Evolutionary conservation across 139 green algal species (phyloP).

Genomic region (Chlamydomonas asymmetrica): DNA sequence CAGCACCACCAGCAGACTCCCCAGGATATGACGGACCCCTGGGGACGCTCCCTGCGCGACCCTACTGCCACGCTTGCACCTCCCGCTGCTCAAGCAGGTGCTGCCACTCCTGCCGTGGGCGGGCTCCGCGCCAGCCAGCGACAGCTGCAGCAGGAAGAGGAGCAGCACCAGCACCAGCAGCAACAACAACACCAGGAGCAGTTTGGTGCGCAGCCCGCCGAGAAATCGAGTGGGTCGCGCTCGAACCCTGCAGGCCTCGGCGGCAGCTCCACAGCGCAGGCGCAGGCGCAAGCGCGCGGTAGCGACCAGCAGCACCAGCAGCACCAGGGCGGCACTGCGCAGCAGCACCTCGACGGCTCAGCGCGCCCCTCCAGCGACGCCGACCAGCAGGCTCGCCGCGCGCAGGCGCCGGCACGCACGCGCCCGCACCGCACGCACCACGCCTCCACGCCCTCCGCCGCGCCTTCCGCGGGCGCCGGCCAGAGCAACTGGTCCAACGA

Average conservation of each 20-base stretch:
- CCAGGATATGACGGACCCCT: background rate
- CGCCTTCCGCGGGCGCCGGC: background rate
- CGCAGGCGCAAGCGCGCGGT: background rate
- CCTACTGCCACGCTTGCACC: background rate
- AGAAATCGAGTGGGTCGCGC: no score
- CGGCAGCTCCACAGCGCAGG: no score
- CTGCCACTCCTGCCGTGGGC: background rate
- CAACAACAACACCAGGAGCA: no score
- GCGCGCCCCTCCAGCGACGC: background rate
- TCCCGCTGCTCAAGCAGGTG: background rate
- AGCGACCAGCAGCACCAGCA: background rate
- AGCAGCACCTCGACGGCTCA: background rate
- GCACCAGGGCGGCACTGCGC: background rate
- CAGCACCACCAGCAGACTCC: conserved; percentile 5
- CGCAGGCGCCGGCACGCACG: background rate
- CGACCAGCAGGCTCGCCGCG: background rate
- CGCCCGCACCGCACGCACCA: background rate
- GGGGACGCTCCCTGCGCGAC: background rate
- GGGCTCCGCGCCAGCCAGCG: background rate
- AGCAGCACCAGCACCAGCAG: conserved; percentile 3
- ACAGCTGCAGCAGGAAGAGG: conserved; percentile 3
- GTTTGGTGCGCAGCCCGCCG: no score
- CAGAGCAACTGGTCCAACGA: background rate
- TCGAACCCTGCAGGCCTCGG: no score
- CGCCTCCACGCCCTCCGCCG: background rate